Conservation (phyloP, 805 yeast genomes). For the Ogataea pini region DNA sequence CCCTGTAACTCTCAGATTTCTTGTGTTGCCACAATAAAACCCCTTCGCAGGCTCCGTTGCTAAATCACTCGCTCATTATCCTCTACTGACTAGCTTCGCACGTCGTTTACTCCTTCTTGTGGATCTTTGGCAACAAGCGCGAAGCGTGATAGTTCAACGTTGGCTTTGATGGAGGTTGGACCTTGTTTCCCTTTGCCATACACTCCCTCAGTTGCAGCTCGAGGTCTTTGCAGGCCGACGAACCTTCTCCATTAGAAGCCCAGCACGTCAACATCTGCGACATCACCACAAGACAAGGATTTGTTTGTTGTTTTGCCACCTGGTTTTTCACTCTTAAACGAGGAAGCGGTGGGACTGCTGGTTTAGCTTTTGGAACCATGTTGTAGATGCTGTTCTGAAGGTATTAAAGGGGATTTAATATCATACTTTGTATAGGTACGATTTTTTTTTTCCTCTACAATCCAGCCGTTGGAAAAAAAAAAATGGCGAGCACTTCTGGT, state of each 20-base stretch:
- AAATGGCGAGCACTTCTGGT: not conserved
- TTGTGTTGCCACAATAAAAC: too few species aligned
- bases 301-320: conserved; percentile 54
- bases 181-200: conserved; percentile 48
- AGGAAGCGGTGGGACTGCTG: conserved; percentile 67
- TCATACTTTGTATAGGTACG: not conserved
- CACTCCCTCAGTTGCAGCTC: conserved; percentile 75
- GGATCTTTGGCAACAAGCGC: conserved; percentile 56
- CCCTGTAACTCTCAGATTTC: too few species aligned
- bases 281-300: conserved; percentile 79
- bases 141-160: conserved; percentile 58
- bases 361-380: conserved; percentile 26
- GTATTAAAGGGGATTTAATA: not conserved
- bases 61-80: not conserved
- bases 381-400: not conserved
- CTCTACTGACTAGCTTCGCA: too few species aligned
- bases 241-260: conserved; percentile 93
- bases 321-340: conserved; percentile 70
- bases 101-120: conserved; percentile 30
- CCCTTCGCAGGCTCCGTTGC: too few species aligned
- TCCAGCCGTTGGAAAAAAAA: not conserved
- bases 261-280: conserved; percentile 87
- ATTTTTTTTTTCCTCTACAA: not conserved
- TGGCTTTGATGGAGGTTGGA: conserved; percentile 41
- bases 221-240: conserved; percentile 60